Base-by-base conservation (phyloP, 768 basidiomycete genomes). In the Mycena pura region DNA sequence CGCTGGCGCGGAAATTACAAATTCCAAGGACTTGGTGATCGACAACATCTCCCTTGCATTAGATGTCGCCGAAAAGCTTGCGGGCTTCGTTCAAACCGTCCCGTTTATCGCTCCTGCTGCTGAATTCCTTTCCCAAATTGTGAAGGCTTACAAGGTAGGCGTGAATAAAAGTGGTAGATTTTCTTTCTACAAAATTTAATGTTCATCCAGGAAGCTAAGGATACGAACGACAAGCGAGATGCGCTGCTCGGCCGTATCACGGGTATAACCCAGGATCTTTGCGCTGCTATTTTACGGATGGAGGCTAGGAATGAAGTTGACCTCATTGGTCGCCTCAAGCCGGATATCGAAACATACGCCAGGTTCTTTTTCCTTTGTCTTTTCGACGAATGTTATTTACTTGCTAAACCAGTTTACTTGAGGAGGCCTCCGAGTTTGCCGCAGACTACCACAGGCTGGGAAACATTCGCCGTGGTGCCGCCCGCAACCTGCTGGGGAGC, bases 51-150 rank as follows among this genome's bases (percentile, higher is more conserved):
- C 19, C 21, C 46, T 57, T n/a, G 36, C 19, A 1, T n/a, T 48
- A 15, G 34, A 32, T 27, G 5, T 41, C 8, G 38, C 15, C 27
- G 45, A 57, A 28, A 38, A 57, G 25, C 32, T 57, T 22, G 25
- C 36, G 6, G 34, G n/a, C 2, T 31, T 57, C 27, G 17, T 19
- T 14, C 17, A 46, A 31, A 47, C 10, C 3, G 25, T 47, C 13
- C 55, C 45, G 14, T 57, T 46, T 9, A 40, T 57, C 15, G 55
- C 36, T 31, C 55, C 55, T 7, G 46, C 15, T 17, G 55, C 55
- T 38, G 46, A 25, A 6, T 3, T 40, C 28, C 36, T 57, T 10
- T 29, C 38, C 3, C 25, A 48, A 14, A 29, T 57, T 40, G 5
- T 57, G 32, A 57, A 47, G 15, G 38, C 6, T n/a, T 57, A 57